phyloP scores from a whole-genome alignment of 2,329 filamentous ascomycete genomes.

The Ceratocystis destructans region DNA sequence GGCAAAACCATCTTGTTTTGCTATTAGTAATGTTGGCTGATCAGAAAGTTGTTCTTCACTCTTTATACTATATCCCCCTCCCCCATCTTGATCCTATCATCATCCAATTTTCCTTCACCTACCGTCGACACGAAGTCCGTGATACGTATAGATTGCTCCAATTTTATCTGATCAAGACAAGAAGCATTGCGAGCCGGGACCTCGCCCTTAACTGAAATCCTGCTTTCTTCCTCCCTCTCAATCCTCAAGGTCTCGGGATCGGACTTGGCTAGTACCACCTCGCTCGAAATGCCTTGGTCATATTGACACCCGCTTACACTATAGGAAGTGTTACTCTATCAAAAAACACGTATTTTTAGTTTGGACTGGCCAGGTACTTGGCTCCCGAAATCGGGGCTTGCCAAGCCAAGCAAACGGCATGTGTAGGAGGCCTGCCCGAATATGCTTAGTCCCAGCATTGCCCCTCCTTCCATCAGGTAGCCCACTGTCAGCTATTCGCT shows the following conservation, averaged over 20 bases:
- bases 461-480: background rate
- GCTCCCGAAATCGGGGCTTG: background rate
- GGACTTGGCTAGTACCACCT: background rate
- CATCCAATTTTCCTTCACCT: background rate
- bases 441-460: background rate
- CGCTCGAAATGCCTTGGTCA: background rate
- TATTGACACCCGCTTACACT: background rate
- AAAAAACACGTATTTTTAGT: background rate
- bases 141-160: background rate
- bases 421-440: background rate
- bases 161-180: slow-evolving; percentile 3
- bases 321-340: no score
- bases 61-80: background rate
- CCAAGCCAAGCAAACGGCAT: background rate
- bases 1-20: no score
- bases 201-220: background rate
- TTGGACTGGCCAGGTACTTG: background rate
- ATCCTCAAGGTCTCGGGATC: background rate
- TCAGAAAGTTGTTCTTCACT: background rate
- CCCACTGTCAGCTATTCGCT: background rate
- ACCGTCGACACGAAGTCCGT: no score
- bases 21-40: background rate
- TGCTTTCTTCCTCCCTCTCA: background rate
- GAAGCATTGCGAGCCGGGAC: background rate
- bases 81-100: no score